Conservation (phyloP, 805 yeast genomes). For the Candida silvicultrix region DNA sequence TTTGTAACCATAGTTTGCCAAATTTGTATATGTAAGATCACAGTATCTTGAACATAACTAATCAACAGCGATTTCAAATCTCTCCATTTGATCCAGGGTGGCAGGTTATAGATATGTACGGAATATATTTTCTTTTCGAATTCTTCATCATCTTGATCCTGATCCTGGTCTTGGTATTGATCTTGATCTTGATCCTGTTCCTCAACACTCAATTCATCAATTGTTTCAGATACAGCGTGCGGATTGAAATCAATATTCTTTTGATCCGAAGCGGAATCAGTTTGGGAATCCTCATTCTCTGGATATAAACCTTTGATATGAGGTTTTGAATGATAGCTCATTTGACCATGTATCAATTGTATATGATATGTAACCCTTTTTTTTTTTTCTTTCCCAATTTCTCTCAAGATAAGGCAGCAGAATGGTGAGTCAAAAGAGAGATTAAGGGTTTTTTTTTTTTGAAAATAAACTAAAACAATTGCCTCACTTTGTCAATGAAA, state of each 20-base stretch:
- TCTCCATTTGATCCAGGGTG: slow-evolving; percentile 16
- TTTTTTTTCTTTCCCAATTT: too few species aligned
- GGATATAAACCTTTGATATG: neutral
- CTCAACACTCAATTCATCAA: too few species aligned
- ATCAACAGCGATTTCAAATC: slow-evolving; percentile 15
- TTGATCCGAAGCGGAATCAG: neutral
- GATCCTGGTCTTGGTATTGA: too few species aligned
- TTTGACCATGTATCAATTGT: neutral
- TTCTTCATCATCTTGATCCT: too few species aligned
- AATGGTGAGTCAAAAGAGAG: too few species aligned
- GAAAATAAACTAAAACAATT: too few species aligned
- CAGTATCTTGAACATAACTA: slow-evolving; percentile 11
- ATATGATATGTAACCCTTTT: too few species aligned
- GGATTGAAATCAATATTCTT: neutral
- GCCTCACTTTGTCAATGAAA: too few species aligned
- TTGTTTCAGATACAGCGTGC: neutral
- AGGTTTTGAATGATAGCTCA: neutral
- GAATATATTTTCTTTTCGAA: slow-evolving; percentile 3
- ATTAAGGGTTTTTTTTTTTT: too few species aligned
- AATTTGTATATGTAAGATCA: slow-evolving; percentile 17
- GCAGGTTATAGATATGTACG: slow-evolving; percentile 16
- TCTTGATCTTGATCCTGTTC: too few species aligned
- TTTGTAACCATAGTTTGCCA: neutral
- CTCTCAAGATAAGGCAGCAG: too few species aligned
- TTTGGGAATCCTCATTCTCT: neutral